Evolutionary conservation across 257 asterid genomes (phyloP), one percentile per base, ranked within the genome.

Genomic region (Paraleonurus japonicus): DNA sequence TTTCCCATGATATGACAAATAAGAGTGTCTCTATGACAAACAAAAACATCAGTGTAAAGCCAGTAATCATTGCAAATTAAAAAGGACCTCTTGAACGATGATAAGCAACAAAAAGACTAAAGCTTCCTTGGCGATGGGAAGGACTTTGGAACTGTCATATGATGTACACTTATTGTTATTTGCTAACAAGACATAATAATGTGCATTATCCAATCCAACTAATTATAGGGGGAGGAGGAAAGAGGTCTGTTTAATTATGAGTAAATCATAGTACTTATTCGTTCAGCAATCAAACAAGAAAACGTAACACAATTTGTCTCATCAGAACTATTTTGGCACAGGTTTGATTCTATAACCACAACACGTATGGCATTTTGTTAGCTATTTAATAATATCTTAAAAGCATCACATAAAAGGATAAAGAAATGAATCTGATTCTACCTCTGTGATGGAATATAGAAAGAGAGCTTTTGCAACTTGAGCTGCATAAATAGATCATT

Each of bases 351-450:
- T 50, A 26, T 4, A 32, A 32, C 19, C 11, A 30, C 39, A 28
- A 24, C n/a, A 17, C 33, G 5, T 9, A 35, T 48, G 24, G 28
- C 45, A 32, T 23, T 22, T 61, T 75, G 65, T 47, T 3, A 35
- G 41, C 19, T 4, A 53, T 7, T n/a, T 12, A 48, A 33, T 39
- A 4, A 72, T 41, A 24, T 47, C 0, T 58, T 24, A 71, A 64
- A 68, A 30, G 55, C 69, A 45, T 55, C 15, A 20, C 19, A 45
- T 41, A 17, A 63, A 53, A 27, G 24, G 54, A 45, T 7, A 33
- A 62, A 75, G 32, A 50, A 16, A 1, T 33, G 92, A 76, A 83
- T 82, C 84, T 75, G 74, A 75, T 85, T 82, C 88, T 24, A 41
- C 17, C 50, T 41, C 50, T 41, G 16, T 48, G 23, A 48, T n/a